These are phyloP conservation scores for Podospora fimiseda DNA, from an alignment of 495 filamentous ascomycete genomes.

Conservation along the genomic window DNA sequence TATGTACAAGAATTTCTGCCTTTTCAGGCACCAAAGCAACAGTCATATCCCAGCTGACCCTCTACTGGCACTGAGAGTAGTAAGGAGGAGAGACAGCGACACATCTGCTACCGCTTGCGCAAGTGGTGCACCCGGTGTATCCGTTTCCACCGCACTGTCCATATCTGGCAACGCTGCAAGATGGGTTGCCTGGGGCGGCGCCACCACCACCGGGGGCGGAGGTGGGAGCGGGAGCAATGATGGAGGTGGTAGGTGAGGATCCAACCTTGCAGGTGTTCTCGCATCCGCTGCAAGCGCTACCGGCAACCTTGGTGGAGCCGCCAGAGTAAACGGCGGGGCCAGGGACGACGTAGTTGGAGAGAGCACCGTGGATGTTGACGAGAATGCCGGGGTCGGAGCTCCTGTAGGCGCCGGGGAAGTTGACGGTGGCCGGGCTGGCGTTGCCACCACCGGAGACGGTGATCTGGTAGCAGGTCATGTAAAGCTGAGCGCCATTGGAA, in stretches of 20 bases:
- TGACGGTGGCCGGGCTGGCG: constrained; percentile 33
- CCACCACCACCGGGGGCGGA: constrained; percentile 18
- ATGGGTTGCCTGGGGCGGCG: too few relatives aligned
- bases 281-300: constrained; percentile 32
- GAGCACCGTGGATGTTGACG: constrained; percentile 40
- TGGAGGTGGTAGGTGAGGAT: constrained; percentile 21
- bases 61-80: constrained; percentile 35
- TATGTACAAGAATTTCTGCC: constrained; percentile 12
- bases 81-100: constrained; percentile 23
- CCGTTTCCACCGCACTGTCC: constrained; percentile 43
- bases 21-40: background rate
- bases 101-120: constrained; percentile 27
- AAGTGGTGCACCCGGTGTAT: constrained; percentile 38
- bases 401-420: constrained; percentile 44
- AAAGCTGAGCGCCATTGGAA: constrained; percentile 42
- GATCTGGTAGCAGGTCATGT: constrained; percentile 48
- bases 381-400: constrained; percentile 44
- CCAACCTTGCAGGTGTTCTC: constrained; percentile 35
- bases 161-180: constrained; percentile 32
- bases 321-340: constrained; percentile 38
- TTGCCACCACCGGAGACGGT: constrained; percentile 30
- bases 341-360: constrained; percentile 33
- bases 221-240: constrained; percentile 9
- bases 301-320: constrained; percentile 31
- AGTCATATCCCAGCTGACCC: background rate